These are phyloP conservation scores for Bruguiera parviflora DNA, from an alignment of 345 rosid species.

Conservation along the genomic window DNA sequence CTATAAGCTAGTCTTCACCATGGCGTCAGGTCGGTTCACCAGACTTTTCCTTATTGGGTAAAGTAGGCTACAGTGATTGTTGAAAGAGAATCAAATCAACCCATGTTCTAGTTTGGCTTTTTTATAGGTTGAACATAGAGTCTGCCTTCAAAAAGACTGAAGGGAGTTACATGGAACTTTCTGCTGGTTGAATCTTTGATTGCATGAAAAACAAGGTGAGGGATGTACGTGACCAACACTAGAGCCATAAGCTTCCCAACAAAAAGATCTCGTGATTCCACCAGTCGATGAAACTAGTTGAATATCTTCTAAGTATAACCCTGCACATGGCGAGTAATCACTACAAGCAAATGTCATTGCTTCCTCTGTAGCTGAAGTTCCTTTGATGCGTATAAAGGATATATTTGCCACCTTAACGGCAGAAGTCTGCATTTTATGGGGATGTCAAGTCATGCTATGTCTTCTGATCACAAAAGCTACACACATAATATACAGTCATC, in stretches of 20 bases:
- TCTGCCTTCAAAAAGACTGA: slow-evolving; percentile 31
- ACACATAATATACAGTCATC: no score
- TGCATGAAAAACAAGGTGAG: slow-evolving; percentile 48
- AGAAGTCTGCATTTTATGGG: slow-evolving; percentile 51
- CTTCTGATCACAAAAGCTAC: not conserved
- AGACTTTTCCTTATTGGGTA: no score
- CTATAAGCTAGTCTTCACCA: no score
- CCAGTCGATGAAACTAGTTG: slow-evolving; percentile 41
- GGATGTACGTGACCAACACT: slow-evolving; percentile 54
- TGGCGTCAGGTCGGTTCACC: no score
- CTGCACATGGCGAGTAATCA: slow-evolving; percentile 54
- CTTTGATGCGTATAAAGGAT: slow-evolving; percentile 50
- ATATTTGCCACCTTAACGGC: slow-evolving; percentile 66
- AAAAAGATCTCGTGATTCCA: slow-evolving; percentile 44
- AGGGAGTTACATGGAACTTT: slow-evolving; percentile 24
- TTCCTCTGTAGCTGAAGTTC: slow-evolving; percentile 75
- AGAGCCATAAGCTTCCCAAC: slow-evolving; percentile 84
- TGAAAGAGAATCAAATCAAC: not conserved
- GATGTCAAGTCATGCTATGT: slow-evolving; percentile 3
- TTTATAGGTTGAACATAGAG: not conserved
- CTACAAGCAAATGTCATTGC: slow-evolving; percentile 78
- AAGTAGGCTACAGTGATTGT: not conserved
- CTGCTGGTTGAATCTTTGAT: slow-evolving; percentile 42
- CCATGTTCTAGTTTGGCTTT: not conserved
- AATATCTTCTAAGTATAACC: slow-evolving; percentile 59